Base-by-base conservation (phyloP, 345 rosid species). In the Syzygium oleosum region DNA sequence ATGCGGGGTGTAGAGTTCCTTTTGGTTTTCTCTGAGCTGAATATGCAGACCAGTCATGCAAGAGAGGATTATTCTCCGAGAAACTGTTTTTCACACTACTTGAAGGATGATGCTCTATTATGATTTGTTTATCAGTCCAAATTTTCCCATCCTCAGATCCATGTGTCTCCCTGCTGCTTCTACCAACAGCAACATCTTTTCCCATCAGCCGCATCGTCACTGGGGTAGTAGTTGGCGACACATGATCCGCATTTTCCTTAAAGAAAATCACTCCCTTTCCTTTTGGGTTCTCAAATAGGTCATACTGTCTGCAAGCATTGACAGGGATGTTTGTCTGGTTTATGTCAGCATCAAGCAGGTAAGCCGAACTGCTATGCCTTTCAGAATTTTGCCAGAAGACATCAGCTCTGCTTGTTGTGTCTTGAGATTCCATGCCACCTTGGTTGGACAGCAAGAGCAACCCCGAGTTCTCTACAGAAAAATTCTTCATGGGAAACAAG, bases 151-250 rank as follows among this genome's bases (percentile, higher is more conserved):
- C 92, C 61, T 85, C 93, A 56, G 85, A 79, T 52, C 88, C 91
- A 86, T 58, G 89, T 43, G 55, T 85, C 54, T 90, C 93, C 68
- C 89, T 83, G 85, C 88, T 90, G 86, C 91, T 90, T 90, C 88
- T 90, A 49, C 90, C 89, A 85, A 95, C 87, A 31, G 95, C 89
- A 87, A 94, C 95, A 93, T 95, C 94, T 88, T 95, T 94, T 78
- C 97, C 96, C 96, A 95, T 94, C 88, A 95, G 88, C 88, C 96
- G 90, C 96, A 95, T 92, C 63, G 94, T 95, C 88, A 92, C 87
- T 85, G 90, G 94, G 27, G 90, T 85, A 25, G 84, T 79, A 84
- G 89, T 87, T 84, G 89, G 89, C 25, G 84, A 79, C 89, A 90
- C 87, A 51, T 79, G 87, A 85, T 87, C 92, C 59, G 86, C 55